Evolutionary conservation across 495 filamentous ascomycete species (phyloP).

Genomic region (Lepidopterella palustris): DNA sequence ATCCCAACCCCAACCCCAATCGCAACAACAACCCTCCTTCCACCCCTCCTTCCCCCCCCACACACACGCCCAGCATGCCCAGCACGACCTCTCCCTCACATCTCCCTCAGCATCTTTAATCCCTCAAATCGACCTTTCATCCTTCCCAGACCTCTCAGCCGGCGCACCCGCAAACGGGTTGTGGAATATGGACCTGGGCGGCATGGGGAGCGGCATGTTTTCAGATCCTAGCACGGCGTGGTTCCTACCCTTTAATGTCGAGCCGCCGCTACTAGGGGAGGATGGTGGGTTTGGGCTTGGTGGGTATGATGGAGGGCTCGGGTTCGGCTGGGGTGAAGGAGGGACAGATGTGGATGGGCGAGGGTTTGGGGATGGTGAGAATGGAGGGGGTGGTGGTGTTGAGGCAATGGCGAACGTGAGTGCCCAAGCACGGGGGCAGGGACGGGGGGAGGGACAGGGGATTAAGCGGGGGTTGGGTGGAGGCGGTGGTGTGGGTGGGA

Average conservation of each 20-base stretch:
- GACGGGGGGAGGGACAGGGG: too few relatives aligned
- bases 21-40: neutral
- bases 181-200: slow-evolving; percentile 22
- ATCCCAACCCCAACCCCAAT: neutral
- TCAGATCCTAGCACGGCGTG: slow-evolving; percentile 61
- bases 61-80: slow-evolving; percentile 13
- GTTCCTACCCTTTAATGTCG: slow-evolving; percentile 94
- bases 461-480: too few relatives aligned
- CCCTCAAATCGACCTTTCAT: slow-evolving; percentile 27
- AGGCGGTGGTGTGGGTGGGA: too few relatives aligned
- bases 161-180: slow-evolving; percentile 11
- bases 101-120: slow-evolving; percentile 23
- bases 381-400: neutral
- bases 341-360: too few relatives aligned
- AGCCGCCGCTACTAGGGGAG: slow-evolving; percentile 57
- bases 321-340: too few relatives aligned
- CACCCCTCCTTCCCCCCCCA: slow-evolving; percentile 10
- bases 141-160: slow-evolving; percentile 17
- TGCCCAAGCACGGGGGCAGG: too few relatives aligned
- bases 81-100: slow-evolving; percentile 15
- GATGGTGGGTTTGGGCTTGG: slow-evolving; percentile 35
- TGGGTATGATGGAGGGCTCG: neutral
- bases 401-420: too few relatives aligned
- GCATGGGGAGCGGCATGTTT: slow-evolving; percentile 16
- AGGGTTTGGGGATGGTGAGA: neutral